These are phyloP conservation scores for Starmerella kuoi DNA, from an alignment of 805 yeast species.

Conservation along the genomic window DNA sequence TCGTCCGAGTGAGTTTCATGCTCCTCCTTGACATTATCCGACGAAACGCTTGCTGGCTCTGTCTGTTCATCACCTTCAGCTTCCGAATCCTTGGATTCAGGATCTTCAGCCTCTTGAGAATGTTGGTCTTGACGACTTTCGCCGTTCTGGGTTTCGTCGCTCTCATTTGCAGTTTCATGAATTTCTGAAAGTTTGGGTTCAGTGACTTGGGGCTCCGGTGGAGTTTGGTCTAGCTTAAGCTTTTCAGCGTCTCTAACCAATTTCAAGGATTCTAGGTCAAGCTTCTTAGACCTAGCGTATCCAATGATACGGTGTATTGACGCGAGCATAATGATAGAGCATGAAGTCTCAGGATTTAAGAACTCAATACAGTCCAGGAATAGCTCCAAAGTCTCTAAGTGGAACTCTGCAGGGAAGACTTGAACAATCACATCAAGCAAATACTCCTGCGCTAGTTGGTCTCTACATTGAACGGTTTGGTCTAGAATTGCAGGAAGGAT, in stretches of 20 bases:
- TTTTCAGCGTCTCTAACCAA: constrained; percentile 11
- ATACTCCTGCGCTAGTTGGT: constrained; percentile 84
- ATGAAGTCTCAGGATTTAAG: constrained; percentile 58
- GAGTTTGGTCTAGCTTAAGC: not conserved
- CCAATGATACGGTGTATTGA: constrained; percentile 46
- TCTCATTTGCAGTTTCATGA: not conserved
- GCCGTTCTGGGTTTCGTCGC: not conserved
- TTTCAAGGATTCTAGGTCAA: constrained; percentile 1
- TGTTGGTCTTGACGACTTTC: not conserved
- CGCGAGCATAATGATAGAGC: constrained; percentile 52
- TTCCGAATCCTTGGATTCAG: not conserved
- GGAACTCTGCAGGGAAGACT: constrained; percentile 89
- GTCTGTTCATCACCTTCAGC: not conserved
- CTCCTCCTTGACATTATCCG: not conserved
- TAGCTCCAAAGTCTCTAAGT: constrained; percentile 55
- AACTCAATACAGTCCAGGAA: constrained; percentile 54
- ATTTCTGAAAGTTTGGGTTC: not conserved
- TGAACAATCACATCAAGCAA: constrained; percentile 82
- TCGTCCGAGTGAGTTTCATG: not conserved
- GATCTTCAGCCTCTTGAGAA: not conserved
- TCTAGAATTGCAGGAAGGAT: constrained; percentile 74
- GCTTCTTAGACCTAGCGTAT: constrained; percentile 1
- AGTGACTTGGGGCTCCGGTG: not conserved
- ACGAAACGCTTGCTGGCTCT: not conserved
- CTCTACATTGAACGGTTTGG: constrained; percentile 86